Base-by-base conservation (phyloP, 176 grass and related monocot genomes). In the Microstegium vimineum region DNA sequence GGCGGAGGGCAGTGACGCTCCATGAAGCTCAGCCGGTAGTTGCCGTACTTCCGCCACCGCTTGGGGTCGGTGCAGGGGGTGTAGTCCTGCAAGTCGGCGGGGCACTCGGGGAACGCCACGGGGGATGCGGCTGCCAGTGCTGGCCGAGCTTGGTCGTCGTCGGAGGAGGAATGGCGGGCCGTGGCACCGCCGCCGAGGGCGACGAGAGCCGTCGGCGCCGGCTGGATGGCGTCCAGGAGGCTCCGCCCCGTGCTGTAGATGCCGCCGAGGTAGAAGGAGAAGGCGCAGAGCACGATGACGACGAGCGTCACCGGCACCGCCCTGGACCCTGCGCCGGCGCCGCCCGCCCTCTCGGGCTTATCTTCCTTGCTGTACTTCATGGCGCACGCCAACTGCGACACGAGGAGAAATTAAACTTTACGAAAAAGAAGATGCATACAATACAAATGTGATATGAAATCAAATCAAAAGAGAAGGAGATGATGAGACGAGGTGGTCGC, bases 11-110 rank as follows among this genome's bases (percentile, higher is more conserved):
- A 98, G 81, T 98, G 95, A 0, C 95, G 90, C 80, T 98, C 95
- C 95, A 98, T 94, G 78, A 94, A 94, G 81, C 82, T 93, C 54
- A 98, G 90, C 18, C 95, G 91, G 88, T 98, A 94, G 88, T 85
- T 98, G 35, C 95, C 95, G 81, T 98, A 98, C 71, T 78, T 72
- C 25, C 88, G 77, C 95, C 92, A 98, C 11, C 92, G 88, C 90
- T 88, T 91, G 35, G 95, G 95, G 73, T 98, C 90, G 15, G 95
- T 94, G 88, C 95, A 98, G 70, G 95, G 92, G 0, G 95, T 98
- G 88, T 94, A 98, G 82, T 98, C 95, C 91, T 98, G 95, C 80
- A 83, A 66, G 25, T 94, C 90, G 6, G 64, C 79, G 25, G 90
- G 85, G 81, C 95, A 98, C 88, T 98, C 95, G 5, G 88, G 82